These are phyloP conservation scores for Calendula officinalis DNA, from an alignment of 129 eudicot species.

Conservation along the genomic window DNA sequence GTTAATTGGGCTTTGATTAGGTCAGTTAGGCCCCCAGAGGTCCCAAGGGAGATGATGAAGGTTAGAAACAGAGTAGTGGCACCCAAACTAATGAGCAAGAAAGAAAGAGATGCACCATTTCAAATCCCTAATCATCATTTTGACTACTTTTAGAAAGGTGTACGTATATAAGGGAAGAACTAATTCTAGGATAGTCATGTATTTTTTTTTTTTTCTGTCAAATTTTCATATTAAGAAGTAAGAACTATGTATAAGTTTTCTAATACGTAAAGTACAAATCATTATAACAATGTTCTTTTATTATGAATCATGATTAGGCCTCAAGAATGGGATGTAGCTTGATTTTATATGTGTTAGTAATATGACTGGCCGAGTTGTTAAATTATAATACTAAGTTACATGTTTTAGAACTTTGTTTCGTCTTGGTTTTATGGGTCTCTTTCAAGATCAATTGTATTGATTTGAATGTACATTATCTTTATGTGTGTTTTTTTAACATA, in stretches of 20 bases:
- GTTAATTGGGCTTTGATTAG: slow-evolving; percentile 89
- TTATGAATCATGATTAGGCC: slow-evolving; percentile 6
- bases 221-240: slow-evolving; percentile 14
- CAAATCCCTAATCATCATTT: slow-evolving; percentile 63
- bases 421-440: background rate
- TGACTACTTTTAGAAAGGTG: slow-evolving; percentile 59
- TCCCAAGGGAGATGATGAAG: slow-evolving; percentile 57
- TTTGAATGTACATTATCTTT: background rate
- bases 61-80: slow-evolving; percentile 40
- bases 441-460: background rate
- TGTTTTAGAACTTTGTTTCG: background rate
- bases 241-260: slow-evolving; percentile 27
- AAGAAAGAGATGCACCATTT: slow-evolving; percentile 74
- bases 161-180: slow-evolving; percentile 29
- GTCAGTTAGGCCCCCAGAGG: slow-evolving; percentile 81
- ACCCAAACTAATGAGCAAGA: slow-evolving; percentile 68
- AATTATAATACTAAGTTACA: background rate
- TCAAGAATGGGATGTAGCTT: background rate
- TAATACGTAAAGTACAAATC: slow-evolving; percentile 27
- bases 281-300: slow-evolving; percentile 18
- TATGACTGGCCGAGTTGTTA: background rate
- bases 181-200: slow-evolving; percentile 33
- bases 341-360: background rate
- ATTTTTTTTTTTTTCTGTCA: slow-evolving; percentile 16
- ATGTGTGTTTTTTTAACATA: no score